Base-by-base conservation (phyloP, 805 yeast genomes). In the Candida koratica region DNA sequence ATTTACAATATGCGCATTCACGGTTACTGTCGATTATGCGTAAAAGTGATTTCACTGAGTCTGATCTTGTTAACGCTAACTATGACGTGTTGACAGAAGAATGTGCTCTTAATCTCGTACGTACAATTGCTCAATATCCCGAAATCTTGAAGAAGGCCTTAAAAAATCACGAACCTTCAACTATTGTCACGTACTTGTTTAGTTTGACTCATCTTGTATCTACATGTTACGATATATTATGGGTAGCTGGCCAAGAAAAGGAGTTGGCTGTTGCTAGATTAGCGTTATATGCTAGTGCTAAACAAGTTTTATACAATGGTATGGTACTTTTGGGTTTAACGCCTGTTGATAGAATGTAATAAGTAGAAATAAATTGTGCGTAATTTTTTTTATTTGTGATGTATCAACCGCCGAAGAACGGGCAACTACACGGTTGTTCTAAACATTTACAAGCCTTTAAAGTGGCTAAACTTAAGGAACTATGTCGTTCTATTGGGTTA, bases 1-100 rank as follows among this genome's bases (percentile, higher is more conserved):
- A 93, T 67, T 75, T 93, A 60, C 98, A 93, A 66, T 93, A 93
- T 57, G 97, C 98, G 28, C 98, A 93, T 67, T 88, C 97, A 14
- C 85, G 98, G 65, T 78, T 93, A 58, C 78, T 94, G 66, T 88
- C 97, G 5, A 88, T 93, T 51, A 89, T 86, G 66, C 83, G 97
- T 70, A 86, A 85, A 51, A 77, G 95, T 14, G 67, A 63, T 18
- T 54, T 58, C 47, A 39, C 61, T 42, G 59, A 63, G 14, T 69
- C 64, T 17, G 62, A 70, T 36, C 61, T 71, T 53, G 41, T 52
- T 27, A 53, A 53, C 14, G 82, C 83, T 39, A 76, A 85, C 58
- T 73, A 67, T 52, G 65, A 74, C 19, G 67, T 84, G 48, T 69
- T 86, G 53, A 69, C 71, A 4, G 95, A 86, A 61, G 80, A 80